Evolutionary conservation across 2,329 filamentous ascomycete genomes (phyloP).

Genomic region (Arthrobotrys iridis): DNA sequence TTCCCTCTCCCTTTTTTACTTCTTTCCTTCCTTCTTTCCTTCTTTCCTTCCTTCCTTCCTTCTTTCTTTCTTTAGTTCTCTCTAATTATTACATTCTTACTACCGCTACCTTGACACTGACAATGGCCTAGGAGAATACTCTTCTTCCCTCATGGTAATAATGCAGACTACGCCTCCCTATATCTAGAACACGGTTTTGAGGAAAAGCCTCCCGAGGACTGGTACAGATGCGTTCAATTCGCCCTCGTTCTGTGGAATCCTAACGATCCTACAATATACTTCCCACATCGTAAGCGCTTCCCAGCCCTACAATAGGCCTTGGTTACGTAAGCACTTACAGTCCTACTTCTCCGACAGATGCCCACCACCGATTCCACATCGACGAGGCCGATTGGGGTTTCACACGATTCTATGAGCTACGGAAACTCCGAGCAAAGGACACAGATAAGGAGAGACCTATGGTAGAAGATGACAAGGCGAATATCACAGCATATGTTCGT

Average conservation of each 20-base stretch:
- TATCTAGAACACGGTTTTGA: conserved; percentile 96
- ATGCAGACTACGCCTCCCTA: conserved; percentile 90
- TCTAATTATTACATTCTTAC: neutral
- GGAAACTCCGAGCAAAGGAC: conserved; percentile 82
- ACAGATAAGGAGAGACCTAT: conserved; percentile 72
- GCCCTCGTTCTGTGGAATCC: conserved; percentile 93
- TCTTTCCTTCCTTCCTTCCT: neutral
- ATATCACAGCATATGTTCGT: conserved; percentile 83
- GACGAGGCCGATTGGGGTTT: conserved; percentile 99
- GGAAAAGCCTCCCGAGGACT: conserved; percentile 80
- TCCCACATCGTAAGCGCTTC: conserved; percentile 72
- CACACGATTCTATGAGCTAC: conserved; percentile 90
- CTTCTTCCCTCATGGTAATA: conserved; percentile 95
- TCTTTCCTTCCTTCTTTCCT: neutral
- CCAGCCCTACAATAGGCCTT: neutral
- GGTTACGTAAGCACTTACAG: conserved; percentile 22
- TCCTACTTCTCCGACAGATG: conserved; percentile 64
- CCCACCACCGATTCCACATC: conserved; percentile 94
- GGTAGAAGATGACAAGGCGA: conserved; percentile 78
- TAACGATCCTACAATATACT: conserved; percentile 85
- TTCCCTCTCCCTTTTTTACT: neutral
- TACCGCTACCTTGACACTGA: too few relatives aligned
- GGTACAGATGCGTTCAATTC: conserved; percentile 97
- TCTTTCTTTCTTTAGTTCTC: neutral
- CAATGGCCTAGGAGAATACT: conserved; percentile 96